A percentile compares a stretch with the other conserved stretches of the same genome.
phyloP scores from a whole-genome alignment of 306 rosid genomes.

The Calophaca sinica region DNA sequence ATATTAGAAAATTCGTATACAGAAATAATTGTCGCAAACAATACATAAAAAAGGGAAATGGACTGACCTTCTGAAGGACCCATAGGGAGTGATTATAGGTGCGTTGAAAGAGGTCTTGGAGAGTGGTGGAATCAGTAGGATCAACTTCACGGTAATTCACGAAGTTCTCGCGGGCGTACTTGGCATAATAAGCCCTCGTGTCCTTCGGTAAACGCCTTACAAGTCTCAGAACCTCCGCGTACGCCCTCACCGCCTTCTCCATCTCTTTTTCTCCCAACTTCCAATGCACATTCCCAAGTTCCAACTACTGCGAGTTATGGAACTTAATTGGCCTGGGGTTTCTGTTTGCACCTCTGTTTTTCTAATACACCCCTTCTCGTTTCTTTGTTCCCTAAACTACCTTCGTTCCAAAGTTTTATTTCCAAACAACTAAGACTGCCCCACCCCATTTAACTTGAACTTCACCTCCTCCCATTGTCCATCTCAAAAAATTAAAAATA shows the following conservation, averaged over 20 bases:
- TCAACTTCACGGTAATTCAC: slow-evolving; percentile 50
- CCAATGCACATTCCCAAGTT: too few relatives aligned
- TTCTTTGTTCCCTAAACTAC: too few relatives aligned
- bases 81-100: slow-evolving; percentile 70
- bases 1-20: neutral
- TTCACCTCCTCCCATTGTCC: too few relatives aligned
- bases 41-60: neutral
- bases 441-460: too few relatives aligned
- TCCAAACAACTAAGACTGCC: too few relatives aligned
- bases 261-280: slow-evolving; percentile 39
- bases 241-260: slow-evolving; percentile 74
- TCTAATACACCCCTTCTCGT: too few relatives aligned
- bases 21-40: neutral
- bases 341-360: too few relatives aligned
- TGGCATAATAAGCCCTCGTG: slow-evolving; percentile 51
- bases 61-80: slow-evolving; percentile 79
- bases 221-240: slow-evolving; percentile 67
- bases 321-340: too few relatives aligned
- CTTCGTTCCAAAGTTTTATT: too few relatives aligned
- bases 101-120: slow-evolving; percentile 43
- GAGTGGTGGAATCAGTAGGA: slow-evolving; percentile 50
- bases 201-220: slow-evolving; percentile 51
- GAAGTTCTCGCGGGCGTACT: slow-evolving; percentile 75
- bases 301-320: too few relatives aligned
- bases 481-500: too few relatives aligned